Evolutionary conservation across 1,284 basidiomycete species (phyloP), one percentile per base, ranked within the genome.

Genomic region (Papiliotrema terrestris): DNA sequence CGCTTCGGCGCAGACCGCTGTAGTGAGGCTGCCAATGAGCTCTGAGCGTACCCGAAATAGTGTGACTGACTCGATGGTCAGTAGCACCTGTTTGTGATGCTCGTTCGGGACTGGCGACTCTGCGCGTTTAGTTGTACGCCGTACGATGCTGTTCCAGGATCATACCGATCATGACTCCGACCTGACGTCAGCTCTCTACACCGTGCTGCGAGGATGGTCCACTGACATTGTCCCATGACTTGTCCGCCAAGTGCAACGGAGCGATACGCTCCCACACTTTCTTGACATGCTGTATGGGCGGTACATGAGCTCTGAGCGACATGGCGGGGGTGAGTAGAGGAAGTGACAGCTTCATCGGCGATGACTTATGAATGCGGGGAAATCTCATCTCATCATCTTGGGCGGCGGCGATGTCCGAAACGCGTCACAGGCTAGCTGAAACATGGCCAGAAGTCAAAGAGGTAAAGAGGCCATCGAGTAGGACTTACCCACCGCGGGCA

Each of bases 151-250:
- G n/a, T 39, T n/a, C 26, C 39, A 17, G 52, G 15, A 36, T 46
- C 26, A 26, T 62, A 90, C 89, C 89, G 74, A 92, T 79, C 47
- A 93, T 79, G 45, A 92, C 78, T 52, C 91, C 91, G 61, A 91
- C 88, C 89, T 92, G 68, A 60, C 57, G 29, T 66, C 47, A 61
- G 52, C 42, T 38, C 14, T 5, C 17, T 13, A 2, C 19, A 14
- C 17, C 5, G 14, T 36, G 14, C 9, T 14, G 5, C 39, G 9
- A 57, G 39, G 55, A 56, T 50, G 45, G 58, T 22, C 56, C 54
- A 71, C 87, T 76, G 61, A 93, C 91, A 77, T 94, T 94, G 69
- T 95, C 91, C 91, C 91, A 95, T 61, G 83, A 85, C 65, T 85
- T 63, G 44, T 78, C 91, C 15, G 91, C 91, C 4, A 94, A 80